Percentiles rank a stretch among this genome's conserved stretches.
phyloP scores from a whole-genome alignment of 306 rosid genomes.

The Oxytropis ochrocephala region DNA sequence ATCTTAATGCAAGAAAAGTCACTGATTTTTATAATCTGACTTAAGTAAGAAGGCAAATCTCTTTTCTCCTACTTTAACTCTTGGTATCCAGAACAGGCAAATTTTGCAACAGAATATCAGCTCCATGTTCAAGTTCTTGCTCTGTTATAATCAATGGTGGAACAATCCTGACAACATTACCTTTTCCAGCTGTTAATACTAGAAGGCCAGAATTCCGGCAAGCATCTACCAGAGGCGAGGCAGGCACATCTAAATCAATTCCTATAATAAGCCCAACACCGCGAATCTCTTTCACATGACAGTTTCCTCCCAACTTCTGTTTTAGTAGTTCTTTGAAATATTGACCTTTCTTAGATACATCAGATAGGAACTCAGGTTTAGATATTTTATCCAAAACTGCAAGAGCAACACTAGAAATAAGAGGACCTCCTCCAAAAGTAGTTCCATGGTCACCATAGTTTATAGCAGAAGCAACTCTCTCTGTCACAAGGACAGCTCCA shows the following conservation, averaged over 20 bases:
- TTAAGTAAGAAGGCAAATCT: neutral
- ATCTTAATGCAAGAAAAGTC: neutral
- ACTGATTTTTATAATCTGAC: neutral
- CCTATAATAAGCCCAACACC: conserved; percentile 73
- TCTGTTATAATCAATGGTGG: conserved; percentile 79
- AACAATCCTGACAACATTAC: conserved; percentile 71
- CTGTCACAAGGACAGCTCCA: conserved; percentile 73
- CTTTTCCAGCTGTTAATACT: conserved; percentile 75
- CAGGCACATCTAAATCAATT: conserved; percentile 66
- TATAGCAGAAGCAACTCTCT: conserved; percentile 65
- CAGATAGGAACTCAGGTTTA: conserved; percentile 45
- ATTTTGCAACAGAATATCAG: conserved; percentile 41
- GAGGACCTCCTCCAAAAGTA: conserved; percentile 74
- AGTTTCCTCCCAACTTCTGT: conserved; percentile 56
- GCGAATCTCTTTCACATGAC: conserved; percentile 62
- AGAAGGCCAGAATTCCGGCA: conserved; percentile 66
- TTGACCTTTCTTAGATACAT: conserved; percentile 58
- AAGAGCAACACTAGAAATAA: conserved; percentile 61
- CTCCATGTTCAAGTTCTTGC: conserved; percentile 66
- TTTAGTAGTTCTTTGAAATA: conserved; percentile 50
- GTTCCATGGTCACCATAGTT: conserved; percentile 89
- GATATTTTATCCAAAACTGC: conserved; percentile 65
- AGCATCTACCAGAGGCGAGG: conserved; percentile 58
- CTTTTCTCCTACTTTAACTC: conserved; percentile 19
- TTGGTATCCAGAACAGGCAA: conserved; percentile 46